Evolutionary conservation across 768 basidiomycete genomes (phyloP).

Genomic region (Tephrocybe rancida): DNA sequence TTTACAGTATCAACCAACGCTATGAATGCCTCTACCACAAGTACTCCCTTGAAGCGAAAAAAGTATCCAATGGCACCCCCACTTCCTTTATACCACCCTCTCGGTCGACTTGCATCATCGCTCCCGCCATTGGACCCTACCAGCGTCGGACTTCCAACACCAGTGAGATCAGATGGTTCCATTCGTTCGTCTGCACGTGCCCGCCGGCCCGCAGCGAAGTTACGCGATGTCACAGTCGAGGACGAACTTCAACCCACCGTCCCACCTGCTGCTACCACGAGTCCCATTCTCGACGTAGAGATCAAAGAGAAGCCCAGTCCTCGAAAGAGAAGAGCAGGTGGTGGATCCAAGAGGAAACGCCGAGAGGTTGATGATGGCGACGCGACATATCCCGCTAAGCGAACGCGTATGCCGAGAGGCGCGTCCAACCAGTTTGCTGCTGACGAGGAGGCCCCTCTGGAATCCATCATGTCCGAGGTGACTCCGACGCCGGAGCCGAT

Average conservation of each 20-base stretch:
- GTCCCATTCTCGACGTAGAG: constrained; percentile 39
- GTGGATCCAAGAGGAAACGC: constrained; percentile 56
- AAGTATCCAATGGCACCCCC: constrained; percentile 36
- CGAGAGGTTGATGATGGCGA: constrained; percentile 65
- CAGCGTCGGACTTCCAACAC: constrained; percentile 55
- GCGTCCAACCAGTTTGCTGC: constrained; percentile 26
- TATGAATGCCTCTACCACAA: not conserved
- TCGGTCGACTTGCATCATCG: constrained; percentile 63
- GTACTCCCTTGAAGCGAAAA: constrained; percentile 13
- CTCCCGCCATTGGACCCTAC: constrained; percentile 65
- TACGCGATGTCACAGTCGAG: constrained; percentile 50
- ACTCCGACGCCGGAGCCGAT: constrained; percentile 28
- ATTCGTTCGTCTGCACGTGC: constrained; percentile 45
- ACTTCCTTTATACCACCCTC: constrained; percentile 70
- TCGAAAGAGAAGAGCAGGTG: constrained; percentile 48
- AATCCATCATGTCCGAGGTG: constrained; percentile 20
- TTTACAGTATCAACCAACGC: constrained; percentile 9
- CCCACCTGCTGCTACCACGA: constrained; percentile 26
- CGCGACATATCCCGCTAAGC: constrained; percentile 72
- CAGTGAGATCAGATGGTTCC: constrained; percentile 45
- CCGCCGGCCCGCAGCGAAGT: constrained; percentile 49
- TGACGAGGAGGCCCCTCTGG: constrained; percentile 46
- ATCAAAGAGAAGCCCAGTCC: constrained; percentile 49
- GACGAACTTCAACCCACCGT: constrained; percentile 31
- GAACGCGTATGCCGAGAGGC: constrained; percentile 56